Conservation (phyloP, 352 stramenopile species). For the Pythium phragmitis region DNA sequence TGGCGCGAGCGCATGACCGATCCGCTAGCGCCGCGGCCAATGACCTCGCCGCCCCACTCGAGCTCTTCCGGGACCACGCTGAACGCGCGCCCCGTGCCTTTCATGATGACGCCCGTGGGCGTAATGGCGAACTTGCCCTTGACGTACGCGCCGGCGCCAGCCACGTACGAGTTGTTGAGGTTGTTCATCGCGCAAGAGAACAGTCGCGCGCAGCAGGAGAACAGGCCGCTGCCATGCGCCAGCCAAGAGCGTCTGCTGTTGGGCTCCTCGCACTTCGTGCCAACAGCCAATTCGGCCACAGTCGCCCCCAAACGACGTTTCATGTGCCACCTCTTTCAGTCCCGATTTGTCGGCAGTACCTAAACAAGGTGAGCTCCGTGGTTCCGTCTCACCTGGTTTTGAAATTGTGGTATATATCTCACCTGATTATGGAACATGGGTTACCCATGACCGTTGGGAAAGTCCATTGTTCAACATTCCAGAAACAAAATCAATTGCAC, state of each 20-base stretch:
- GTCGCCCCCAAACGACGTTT: slow-evolving; percentile 25
- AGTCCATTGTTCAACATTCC: background rate
- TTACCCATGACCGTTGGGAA: slow-evolving; percentile 17
- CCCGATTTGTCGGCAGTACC: slow-evolving; percentile 9
- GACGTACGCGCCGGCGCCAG: slow-evolving; percentile 67
- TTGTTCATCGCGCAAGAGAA: slow-evolving; percentile 36
- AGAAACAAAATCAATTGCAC: slow-evolving; percentile 11
- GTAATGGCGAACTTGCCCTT: slow-evolving; percentile 84
- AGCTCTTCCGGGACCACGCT: slow-evolving; percentile 75
- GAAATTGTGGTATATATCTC: background rate
- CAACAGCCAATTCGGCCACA: slow-evolving; percentile 11
- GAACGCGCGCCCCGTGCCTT: slow-evolving; percentile 77
- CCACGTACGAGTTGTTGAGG: slow-evolving; percentile 80
- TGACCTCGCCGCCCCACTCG: slow-evolving; percentile 74
- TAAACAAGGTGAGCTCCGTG: slow-evolving; percentile 13
- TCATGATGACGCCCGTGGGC: slow-evolving; percentile 72
- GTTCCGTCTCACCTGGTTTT: background rate
- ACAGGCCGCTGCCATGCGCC: slow-evolving; percentile 1
- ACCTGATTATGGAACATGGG: slow-evolving; percentile 4
- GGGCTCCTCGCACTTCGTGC: background rate
- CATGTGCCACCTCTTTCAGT: slow-evolving; percentile 9
- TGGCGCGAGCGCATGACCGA: slow-evolving; percentile 69
- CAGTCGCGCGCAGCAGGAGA: background rate
- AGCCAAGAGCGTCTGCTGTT: slow-evolving; percentile 1
- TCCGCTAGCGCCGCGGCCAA: slow-evolving; percentile 70